Evolutionary conservation across 441 rosid species (phyloP).

Genomic region (Erodium trifolium): DNA sequence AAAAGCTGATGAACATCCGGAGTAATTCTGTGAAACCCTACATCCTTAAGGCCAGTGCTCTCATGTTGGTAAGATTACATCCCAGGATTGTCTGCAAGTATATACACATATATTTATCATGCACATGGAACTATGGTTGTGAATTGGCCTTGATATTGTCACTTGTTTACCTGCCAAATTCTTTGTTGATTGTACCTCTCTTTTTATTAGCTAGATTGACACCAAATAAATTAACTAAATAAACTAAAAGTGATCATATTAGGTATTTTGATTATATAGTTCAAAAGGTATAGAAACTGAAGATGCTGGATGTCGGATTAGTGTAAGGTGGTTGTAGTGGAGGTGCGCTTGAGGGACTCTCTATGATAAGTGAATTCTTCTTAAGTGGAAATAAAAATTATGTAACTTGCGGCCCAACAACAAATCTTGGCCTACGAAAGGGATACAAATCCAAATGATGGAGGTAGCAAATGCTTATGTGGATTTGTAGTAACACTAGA

Average conservation of each 20-base stretch:
- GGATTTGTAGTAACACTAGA: neutral
- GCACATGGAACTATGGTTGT: constrained; percentile 4
- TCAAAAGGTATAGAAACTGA: neutral
- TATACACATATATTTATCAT: neutral
- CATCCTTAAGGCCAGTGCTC: constrained; percentile 58
- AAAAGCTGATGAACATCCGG: constrained; percentile 51
- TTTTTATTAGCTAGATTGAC: too few relatives aligned
- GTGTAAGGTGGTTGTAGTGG: neutral
- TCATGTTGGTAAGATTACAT: constrained; percentile 54
- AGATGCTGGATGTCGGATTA: neutral
- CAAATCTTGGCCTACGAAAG: neutral
- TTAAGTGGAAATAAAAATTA: neutral
- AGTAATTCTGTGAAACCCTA: constrained; percentile 47
- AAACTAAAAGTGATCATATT: neutral
- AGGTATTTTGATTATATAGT: neutral
- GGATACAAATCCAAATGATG: neutral
- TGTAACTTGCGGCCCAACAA: neutral
- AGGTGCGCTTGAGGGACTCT: neutral
- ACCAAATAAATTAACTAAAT: too few relatives aligned
- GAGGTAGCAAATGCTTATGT: neutral
- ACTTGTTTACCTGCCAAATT: neutral
- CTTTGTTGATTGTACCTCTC: too few relatives aligned
- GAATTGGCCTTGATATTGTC: neutral
- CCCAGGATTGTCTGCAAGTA: constrained; percentile 5
- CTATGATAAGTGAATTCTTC: neutral